Evolutionary conservation across 805 yeast species (phyloP), one percentile per base, ranked within the genome.

Genomic region (Cyberlindnera euphorbiiphila): DNA sequence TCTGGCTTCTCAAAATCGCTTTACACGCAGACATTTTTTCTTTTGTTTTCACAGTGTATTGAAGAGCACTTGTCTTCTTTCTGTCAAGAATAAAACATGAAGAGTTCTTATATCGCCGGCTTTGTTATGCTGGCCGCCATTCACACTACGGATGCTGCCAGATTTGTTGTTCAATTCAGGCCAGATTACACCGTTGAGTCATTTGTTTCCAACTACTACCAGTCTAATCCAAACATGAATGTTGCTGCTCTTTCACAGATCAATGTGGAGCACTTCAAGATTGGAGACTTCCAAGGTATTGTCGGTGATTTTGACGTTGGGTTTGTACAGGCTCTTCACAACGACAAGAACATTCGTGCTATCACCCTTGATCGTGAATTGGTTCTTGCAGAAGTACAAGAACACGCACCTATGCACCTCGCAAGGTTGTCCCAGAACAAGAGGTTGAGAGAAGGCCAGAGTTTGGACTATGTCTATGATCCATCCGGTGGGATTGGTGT

Each of bases 351-450:
- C 16, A 56, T 69, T 29, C 57, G 51, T 27, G 54, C 65, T 6
- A 62, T 67, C 22, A 60, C 70, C 9, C 47, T 60, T 26, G 68
- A 65, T 40, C 51, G 65, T 26, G 53, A 51, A 6, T 52, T 65
- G 23, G 57, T 56, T 8, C 36, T 68, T 25, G 57, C 67, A 13
- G 64, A 62, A 14, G 61, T 62, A 16, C 72, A 68, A 45, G 62
- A 62, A 25, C 49, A 59, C 45, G 66, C 74, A 3, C 74, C 76
- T 5, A 53, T 53, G 21, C 76, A 71, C 40, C 54, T 70, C 36
- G 64, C 63, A 1, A 54, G 70, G 21, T 45, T 68, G n/a, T 65
- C 70, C 3, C 71, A 69, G 39, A 38, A 40, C 5, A 46, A 53
- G 14, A 44, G 45, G 18, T 42, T 64, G 25, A 42, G 44, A 12